Evolutionary conservation across 1,284 basidiomycete species (phyloP).

Genomic region (Coniferiporia weirii): DNA sequence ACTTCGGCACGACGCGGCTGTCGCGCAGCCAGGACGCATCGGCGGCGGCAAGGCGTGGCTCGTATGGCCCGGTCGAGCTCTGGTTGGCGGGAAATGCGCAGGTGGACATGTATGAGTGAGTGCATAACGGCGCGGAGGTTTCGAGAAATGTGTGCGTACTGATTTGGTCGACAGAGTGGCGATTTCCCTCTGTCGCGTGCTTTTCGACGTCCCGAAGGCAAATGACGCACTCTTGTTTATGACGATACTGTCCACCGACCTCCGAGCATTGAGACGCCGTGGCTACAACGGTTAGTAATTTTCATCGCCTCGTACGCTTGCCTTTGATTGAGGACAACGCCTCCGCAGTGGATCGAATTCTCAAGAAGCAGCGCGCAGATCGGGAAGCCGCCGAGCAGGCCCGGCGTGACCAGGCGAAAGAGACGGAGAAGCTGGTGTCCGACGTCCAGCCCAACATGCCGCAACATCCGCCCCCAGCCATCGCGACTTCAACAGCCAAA

Average conservation of each 20-base stretch:
- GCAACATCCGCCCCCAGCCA: slow-evolving; percentile 4
- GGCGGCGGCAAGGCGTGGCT: slow-evolving; percentile 60
- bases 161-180: slow-evolving; percentile 52
- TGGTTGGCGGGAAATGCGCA: slow-evolving; percentile 72
- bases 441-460: slow-evolving; percentile 11
- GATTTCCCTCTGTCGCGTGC: slow-evolving; percentile 67
- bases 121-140: slow-evolving; percentile 21
- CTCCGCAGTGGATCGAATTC: slow-evolving; percentile 77
- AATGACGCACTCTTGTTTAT: slow-evolving; percentile 86
- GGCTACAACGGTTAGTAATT: slow-evolving; percentile 70
- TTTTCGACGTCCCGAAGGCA: slow-evolving; percentile 71
- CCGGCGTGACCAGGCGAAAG: slow-evolving; percentile 25
- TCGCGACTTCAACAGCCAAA: neutral
- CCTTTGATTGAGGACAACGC: neutral
- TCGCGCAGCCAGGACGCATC: slow-evolving; percentile 64
- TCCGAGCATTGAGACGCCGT: slow-evolving; percentile 78
- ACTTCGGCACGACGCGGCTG: slow-evolving; percentile 43
- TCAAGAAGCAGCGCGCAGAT: slow-evolving; percentile 79
- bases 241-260: slow-evolving; percentile 89
- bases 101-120: slow-evolving; percentile 91
- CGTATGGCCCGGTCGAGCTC: slow-evolving; percentile 63
- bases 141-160: slow-evolving; percentile 2
- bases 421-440: slow-evolving; percentile 19
- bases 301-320: neutral
- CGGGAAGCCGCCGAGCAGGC: slow-evolving; percentile 55